Evolutionary conservation across 768 basidiomycete genomes (phyloP).

Genomic region (Pisolithus tinctorius): DNA sequence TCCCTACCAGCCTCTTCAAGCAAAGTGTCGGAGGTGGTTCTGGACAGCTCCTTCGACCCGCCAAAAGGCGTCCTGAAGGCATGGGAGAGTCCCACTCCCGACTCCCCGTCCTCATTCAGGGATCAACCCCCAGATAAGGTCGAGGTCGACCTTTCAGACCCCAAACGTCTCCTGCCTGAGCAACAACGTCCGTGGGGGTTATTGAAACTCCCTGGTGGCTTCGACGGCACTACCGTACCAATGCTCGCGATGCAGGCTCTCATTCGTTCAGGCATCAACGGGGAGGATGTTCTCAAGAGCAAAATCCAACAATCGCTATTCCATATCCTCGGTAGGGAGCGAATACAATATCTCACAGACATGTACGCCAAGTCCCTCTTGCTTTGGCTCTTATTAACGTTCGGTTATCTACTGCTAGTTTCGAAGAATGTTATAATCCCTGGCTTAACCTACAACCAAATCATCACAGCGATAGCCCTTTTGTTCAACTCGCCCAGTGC

Average conservation of each 20-base stretch:
- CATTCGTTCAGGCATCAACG: conserved; percentile 21
- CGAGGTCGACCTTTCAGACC: conserved; percentile 26
- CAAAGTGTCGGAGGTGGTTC: conserved; percentile 11
- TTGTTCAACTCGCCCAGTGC: conserved; percentile 40
- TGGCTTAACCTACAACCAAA: conserved; percentile 36
- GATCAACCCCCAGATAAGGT: conserved; percentile 12
- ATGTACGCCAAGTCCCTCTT: conserved; percentile 23
- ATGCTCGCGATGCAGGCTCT: conserved; percentile 41
- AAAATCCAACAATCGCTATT: conserved; percentile 24
- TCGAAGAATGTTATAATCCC: conserved; percentile 37
- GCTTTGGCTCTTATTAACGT: background rate
- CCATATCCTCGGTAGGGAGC: conserved; percentile 28
- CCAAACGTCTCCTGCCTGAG: conserved; percentile 31
- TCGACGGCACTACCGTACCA: conserved; percentile 39
- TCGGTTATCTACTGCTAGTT: conserved; percentile 11
- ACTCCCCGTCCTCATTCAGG: conserved; percentile 14
- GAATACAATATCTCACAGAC: conserved; percentile 31
- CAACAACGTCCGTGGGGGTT: conserved; percentile 34
- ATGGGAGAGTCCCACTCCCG: conserved; percentile 15
- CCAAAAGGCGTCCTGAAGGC: conserved; percentile 11
- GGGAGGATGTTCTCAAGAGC: conserved; percentile 14
- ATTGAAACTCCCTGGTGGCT: conserved; percentile 29
- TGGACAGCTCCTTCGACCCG: conserved; percentile 14
- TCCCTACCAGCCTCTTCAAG: conserved; percentile 14
- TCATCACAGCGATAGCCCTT: conserved; percentile 22